Evolutionary conservation across 2,329 filamentous ascomycete species (phyloP).

Genomic region (Pyrenophora teres): DNA sequence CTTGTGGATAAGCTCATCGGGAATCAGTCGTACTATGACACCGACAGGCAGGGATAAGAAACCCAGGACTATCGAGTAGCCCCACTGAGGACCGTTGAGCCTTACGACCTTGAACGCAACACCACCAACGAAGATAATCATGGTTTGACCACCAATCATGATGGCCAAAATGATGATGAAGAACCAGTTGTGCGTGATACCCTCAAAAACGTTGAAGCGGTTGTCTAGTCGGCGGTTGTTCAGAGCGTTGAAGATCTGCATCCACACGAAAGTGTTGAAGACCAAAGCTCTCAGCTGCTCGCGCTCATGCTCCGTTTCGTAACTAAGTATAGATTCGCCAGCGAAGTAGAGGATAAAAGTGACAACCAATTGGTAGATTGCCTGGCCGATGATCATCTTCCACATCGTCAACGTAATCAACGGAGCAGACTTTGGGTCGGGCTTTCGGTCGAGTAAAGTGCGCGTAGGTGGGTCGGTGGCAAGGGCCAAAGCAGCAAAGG

Average conservation of each 20-base stretch:
- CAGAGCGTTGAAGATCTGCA: slow-evolving; percentile 99
- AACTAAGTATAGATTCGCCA: slow-evolving; percentile 63
- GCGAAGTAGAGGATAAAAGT: slow-evolving; percentile 85
- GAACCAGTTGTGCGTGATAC: slow-evolving; percentile 81
- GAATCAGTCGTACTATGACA: slow-evolving; percentile 78
- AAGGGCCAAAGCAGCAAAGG: slow-evolving; percentile 84
- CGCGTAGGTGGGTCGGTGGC: slow-evolving; percentile 89
- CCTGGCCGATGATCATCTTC: slow-evolving; percentile 98
- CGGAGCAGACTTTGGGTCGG: slow-evolving; percentile 72
- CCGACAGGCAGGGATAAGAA: slow-evolving; percentile 85
- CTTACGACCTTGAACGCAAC: slow-evolving; percentile 75
- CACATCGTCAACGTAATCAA: slow-evolving; percentile 88
- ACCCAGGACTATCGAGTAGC: slow-evolving; percentile 80
- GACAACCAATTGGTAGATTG: slow-evolving; percentile 80
- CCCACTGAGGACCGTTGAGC: slow-evolving; percentile 81
- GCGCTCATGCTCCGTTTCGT: slow-evolving; percentile 53
- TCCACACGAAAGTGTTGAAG: slow-evolving; percentile 99
- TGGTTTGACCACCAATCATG: slow-evolving; percentile 86
- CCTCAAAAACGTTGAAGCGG: slow-evolving; percentile 93
- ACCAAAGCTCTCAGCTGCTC: slow-evolving; percentile 74
- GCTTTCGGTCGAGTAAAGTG: slow-evolving; percentile 78
- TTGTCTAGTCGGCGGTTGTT: slow-evolving; percentile 97
- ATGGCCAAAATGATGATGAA: slow-evolving; percentile 83
- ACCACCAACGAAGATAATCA: slow-evolving; percentile 89
- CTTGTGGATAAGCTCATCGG: slow-evolving; percentile 66